Base-by-base conservation (phyloP, 1,284 basidiomycete species). In the Moniliophthora roreri region DNA sequence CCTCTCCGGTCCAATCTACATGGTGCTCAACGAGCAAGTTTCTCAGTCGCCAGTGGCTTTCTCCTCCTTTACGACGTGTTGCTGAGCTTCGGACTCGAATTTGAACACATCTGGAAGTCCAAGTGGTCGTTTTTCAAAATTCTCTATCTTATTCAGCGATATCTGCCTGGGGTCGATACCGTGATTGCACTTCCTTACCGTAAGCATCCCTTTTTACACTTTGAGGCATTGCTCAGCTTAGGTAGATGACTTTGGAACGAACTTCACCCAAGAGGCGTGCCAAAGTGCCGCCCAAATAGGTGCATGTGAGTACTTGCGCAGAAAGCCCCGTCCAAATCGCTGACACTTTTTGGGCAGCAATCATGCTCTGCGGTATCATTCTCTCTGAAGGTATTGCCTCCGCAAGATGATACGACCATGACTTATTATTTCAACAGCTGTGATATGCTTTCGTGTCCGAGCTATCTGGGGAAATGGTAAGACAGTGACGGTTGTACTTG, bases 61-160 rank as follows among this genome's bases (percentile, higher is more conserved):
- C 8, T 54, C 1, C 26, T 44, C n/a, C 20, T 54, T 2, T 54
- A 50, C 24, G 52, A 54, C 18, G 44, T 41, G 20, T 15, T 54
- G 9, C 37, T 54, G 9, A 54, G 37, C n/a, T 39, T 49, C 18
- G n/a, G 28, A 5, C 15, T 32, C 2, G 52, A 54, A 24, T 16
- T 54, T 7, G 24, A 40, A 24, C 39, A 20, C 16, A 34, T 54
- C 16, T 54, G 52, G 52, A 32, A 13, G 3, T 39, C 44, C 4
- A 54, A 42, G 35, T 54, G 47, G 46, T 41, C 46, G 3, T 9
- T 42, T 16, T 28, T 39, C 18, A 54, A 54, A 20, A 37, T 23
- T 23, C 37, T 54, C 4, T 54, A 54, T 35, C 15, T 54, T 5
- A 11, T 50, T 15, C 52, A 54, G 23, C 18, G 52, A 23, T 54